These are phyloP conservation scores for Annulohypoxylon nitens DNA, from an alignment of 495 filamentous ascomycete genomes.

Conservation along the genomic window DNA sequence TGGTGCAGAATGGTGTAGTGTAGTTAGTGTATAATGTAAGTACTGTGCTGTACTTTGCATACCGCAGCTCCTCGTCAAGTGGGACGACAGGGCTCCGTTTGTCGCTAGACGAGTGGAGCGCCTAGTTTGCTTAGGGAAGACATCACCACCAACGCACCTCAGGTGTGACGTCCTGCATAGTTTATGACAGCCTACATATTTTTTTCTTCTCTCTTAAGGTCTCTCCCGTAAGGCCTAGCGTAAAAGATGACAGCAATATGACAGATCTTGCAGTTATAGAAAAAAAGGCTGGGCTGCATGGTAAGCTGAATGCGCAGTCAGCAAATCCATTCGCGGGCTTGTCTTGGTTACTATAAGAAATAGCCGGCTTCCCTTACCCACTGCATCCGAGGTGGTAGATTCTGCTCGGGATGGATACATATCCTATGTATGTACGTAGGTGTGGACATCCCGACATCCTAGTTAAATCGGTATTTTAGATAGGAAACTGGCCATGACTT, in stretches of 20 bases:
- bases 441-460: slow-evolving; percentile 11
- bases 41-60: slow-evolving; percentile 7
- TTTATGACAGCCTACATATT: slow-evolving; percentile 22
- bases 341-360: slow-evolving; percentile 27
- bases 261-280: slow-evolving; percentile 38
- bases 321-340: slow-evolving; percentile 36
- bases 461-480: slow-evolving; percentile 30
- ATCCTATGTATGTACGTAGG: background rate
- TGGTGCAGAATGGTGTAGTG: background rate
- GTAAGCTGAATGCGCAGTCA: slow-evolving; percentile 39
- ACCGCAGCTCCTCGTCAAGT: slow-evolving; percentile 17
- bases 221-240: slow-evolving; percentile 35
- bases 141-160: slow-evolving; percentile 13
- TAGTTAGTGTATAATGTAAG: background rate
- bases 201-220: background rate
- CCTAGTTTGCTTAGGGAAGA: slow-evolving; percentile 34
- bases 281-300: slow-evolving; percentile 11
- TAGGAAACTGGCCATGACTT: slow-evolving; percentile 25
- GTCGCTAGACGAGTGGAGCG: slow-evolving; percentile 33
- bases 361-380: slow-evolving; percentile 49
- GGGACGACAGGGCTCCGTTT: slow-evolving; percentile 32
- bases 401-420: slow-evolving; percentile 15
- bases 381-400: slow-evolving; percentile 24
- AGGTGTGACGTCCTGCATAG: slow-evolving; percentile 32
- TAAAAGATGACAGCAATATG: slow-evolving; percentile 16